These are phyloP conservation scores for Populus trichocarpa DNA, from an alignment of 441 rosid genomes.

Conservation along the genomic window DNA sequence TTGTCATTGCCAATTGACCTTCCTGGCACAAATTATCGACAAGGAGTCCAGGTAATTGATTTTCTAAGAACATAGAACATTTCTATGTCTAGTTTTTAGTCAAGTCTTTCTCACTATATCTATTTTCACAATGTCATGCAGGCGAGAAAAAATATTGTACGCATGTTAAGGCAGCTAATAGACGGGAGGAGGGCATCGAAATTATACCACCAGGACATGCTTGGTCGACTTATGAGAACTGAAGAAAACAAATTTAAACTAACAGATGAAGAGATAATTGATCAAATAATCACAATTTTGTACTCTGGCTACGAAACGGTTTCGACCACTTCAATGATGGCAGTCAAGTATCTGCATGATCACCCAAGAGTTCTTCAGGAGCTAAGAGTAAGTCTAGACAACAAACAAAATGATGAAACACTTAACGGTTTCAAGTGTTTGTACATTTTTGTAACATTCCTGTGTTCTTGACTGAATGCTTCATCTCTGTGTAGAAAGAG, in stretches of 20 bases:
- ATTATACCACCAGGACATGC: constrained; percentile 61
- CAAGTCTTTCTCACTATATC: neutral
- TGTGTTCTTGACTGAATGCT: neutral
- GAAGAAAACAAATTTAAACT: constrained; percentile 47
- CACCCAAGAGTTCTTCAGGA: constrained; percentile 69
- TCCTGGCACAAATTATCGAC: constrained; percentile 70
- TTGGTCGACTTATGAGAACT: constrained; percentile 60
- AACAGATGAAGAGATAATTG: constrained; percentile 69
- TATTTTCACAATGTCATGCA: constrained; percentile 15
- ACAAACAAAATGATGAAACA: neutral
- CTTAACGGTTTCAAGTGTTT: neutral
- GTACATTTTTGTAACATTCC: neutral
- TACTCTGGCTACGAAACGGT: no score
- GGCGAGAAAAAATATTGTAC: constrained; percentile 71
- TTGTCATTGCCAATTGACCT: constrained; percentile 78
- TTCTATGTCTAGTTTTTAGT: neutral
- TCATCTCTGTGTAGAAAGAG: constrained; percentile 48
- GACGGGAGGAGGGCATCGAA: constrained; percentile 49
- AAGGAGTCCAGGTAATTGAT: constrained; percentile 55
- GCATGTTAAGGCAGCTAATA: constrained; percentile 53
- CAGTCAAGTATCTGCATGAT: constrained; percentile 81
- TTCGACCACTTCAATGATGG: constrained; percentile 49
- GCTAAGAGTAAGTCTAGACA: constrained; percentile 16
- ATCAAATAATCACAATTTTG: constrained; percentile 13
- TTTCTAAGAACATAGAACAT: neutral